Conservation (phyloP, 2,329 filamentous ascomycete genomes). For the Penicillium glabrum region DNA sequence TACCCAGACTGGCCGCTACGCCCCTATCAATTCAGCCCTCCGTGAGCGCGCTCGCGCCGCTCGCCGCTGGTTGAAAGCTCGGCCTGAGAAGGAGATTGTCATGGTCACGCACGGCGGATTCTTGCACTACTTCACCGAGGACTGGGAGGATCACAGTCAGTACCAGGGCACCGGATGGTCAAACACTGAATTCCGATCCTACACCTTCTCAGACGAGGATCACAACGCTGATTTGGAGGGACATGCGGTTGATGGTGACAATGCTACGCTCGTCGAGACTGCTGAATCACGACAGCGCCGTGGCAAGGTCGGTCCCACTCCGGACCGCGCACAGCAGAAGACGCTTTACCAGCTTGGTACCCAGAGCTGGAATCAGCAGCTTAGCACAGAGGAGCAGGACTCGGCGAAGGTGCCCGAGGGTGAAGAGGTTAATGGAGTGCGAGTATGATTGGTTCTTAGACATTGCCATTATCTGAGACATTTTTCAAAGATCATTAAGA, state of each 20-base stretch:
- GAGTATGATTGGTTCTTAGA: conserved; percentile 19
- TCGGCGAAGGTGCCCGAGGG: conserved; percentile 33
- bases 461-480: neutral
- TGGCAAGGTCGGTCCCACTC: conserved; percentile 36
- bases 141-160: conserved; percentile 64
- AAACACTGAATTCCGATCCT: conserved; percentile 72
- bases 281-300: conserved; percentile 41
- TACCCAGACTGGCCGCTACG: conserved; percentile 43
- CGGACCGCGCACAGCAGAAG: conserved; percentile 39
- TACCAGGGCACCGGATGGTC: conserved; percentile 66
- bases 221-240: conserved; percentile 49
- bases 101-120: conserved; percentile 82
- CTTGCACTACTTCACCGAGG: conserved; percentile 80
- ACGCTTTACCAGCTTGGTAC: conserved; percentile 39
- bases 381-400: conserved; percentile 37
- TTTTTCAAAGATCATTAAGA: neutral
- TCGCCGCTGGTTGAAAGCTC: conserved; percentile 56
- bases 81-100: conserved; percentile 65
- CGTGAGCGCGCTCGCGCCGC: conserved; percentile 61
- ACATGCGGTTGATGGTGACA: conserved; percentile 35
- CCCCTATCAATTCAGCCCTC: conserved; percentile 53
- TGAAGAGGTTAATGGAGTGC: conserved; percentile 32
- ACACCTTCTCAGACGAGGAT: conserved; percentile 58
- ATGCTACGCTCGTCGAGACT: conserved; percentile 45
- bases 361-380: conserved; percentile 45